These are phyloP conservation scores for Syzygium aromaticum DNA, from an alignment of 345 rosid species.

Conservation along the genomic window DNA sequence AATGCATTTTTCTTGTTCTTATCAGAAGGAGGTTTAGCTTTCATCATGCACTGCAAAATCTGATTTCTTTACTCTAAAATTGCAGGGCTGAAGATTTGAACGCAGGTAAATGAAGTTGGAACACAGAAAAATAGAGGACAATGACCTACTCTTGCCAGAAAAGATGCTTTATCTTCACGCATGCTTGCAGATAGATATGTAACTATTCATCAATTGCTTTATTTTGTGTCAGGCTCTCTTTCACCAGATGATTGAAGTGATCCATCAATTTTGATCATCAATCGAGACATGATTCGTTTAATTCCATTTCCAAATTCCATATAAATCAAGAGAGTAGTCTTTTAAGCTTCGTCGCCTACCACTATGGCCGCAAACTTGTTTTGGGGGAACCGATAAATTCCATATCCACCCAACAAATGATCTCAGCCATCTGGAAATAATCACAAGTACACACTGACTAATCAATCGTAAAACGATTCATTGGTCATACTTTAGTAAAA, in stretches of 20 bases:
- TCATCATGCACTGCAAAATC: neutral
- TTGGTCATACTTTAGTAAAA: neutral
- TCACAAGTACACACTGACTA: neutral
- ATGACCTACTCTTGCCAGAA: neutral
- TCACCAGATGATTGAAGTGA: neutral
- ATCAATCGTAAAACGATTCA: neutral
- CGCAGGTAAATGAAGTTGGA: neutral
- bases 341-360: neutral
- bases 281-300: neutral
- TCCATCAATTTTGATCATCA: neutral
- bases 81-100: neutral
- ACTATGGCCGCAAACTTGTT: neutral
- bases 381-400: neutral
- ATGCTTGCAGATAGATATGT: neutral
- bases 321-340: neutral
- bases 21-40: neutral
- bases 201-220: neutral
- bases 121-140: neutral
- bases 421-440: neutral
- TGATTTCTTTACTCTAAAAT: neutral
- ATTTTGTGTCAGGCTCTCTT: neutral
- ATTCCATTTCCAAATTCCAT: neutral
- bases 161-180: neutral
- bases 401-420: neutral
- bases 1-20: neutral